Percentiles rank a stretch among this genome's conserved stretches.
Conservation (phyloP, 2,329 filamentous ascomycete species). For the Aspergillus neoniger region DNA sequence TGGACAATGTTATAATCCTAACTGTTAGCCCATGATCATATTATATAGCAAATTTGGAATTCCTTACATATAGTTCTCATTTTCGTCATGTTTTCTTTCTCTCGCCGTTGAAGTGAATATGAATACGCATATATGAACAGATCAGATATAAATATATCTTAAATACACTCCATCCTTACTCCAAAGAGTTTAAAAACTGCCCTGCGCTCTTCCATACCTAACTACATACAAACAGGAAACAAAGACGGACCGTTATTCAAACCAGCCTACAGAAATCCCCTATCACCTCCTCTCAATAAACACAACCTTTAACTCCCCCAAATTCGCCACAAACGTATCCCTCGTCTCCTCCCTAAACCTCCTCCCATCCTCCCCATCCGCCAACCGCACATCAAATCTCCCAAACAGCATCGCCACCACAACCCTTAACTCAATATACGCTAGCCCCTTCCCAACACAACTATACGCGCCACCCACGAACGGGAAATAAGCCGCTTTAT, state of each 20-base stretch:
- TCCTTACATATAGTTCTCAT: too few species aligned
- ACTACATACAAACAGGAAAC: too few species aligned
- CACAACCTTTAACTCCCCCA: not conserved
- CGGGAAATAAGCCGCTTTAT: not conserved
- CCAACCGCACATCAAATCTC: not conserved
- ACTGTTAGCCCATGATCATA: too few species aligned
- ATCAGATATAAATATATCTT: too few species aligned
- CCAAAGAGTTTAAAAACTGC: too few species aligned
- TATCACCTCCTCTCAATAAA: not conserved
- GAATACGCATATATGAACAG: too few species aligned
- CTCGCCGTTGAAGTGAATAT: too few species aligned
- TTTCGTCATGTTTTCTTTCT: too few species aligned
- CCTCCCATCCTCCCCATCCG: not conserved
- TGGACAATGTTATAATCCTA: too few species aligned
- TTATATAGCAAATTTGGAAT: too few species aligned
- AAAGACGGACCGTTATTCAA: not conserved
- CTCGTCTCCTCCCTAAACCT: not conserved
- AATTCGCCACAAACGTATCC: not conserved
- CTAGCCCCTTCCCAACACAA: not conserved
- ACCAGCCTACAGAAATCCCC: not conserved
- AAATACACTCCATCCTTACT: too few species aligned
- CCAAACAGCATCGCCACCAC: not conserved
- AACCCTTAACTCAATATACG: not conserved
- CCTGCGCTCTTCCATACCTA: too few species aligned
- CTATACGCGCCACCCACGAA: not conserved